Conservation (phyloP, 2,329 filamentous ascomycete genomes). For the Trichoderma sp. region DNA sequence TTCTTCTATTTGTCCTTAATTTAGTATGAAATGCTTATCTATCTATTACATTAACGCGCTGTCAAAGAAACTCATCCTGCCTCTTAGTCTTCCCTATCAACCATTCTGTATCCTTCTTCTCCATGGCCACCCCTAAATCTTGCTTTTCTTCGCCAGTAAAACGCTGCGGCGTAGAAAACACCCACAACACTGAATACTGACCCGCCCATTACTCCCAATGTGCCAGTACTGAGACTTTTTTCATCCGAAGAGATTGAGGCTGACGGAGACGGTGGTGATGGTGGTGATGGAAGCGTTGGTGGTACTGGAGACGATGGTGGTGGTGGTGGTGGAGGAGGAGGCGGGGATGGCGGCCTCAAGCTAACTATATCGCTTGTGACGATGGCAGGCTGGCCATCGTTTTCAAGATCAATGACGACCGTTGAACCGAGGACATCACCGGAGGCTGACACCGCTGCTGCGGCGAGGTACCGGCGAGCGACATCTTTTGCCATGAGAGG, state of each 20-base stretch:
- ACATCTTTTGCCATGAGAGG: neutral
- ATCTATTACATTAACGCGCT: neutral
- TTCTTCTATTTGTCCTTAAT: neutral
- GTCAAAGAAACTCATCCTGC: too few species aligned
- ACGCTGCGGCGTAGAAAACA: neutral
- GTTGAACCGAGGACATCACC: conserved; percentile 11
- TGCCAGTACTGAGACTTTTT: neutral
- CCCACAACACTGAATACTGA: conserved; percentile 8
- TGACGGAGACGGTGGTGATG: neutral
- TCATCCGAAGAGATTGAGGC: neutral
- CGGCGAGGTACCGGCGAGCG: conserved; percentile 3
- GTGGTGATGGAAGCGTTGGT: neutral
- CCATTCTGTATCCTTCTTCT: conserved; percentile 16
- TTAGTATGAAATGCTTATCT: neutral
- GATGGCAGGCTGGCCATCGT: neutral
- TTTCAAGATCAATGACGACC: conserved; percentile 2
- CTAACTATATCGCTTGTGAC: conserved; percentile 9
- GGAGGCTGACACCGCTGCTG: conserved; percentile 10
- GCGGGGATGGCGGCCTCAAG: neutral
- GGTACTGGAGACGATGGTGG: neutral
- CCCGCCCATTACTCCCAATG: conserved; percentile 2
- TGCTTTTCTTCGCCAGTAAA: neutral
- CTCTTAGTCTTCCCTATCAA: conserved; percentile 2
- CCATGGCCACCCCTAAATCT: neutral
- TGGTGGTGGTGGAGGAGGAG: neutral